These are phyloP conservation scores for Ophiosphaerella narmari DNA, from an alignment of 2,329 filamentous ascomycete genomes.

Conservation along the genomic window DNA sequence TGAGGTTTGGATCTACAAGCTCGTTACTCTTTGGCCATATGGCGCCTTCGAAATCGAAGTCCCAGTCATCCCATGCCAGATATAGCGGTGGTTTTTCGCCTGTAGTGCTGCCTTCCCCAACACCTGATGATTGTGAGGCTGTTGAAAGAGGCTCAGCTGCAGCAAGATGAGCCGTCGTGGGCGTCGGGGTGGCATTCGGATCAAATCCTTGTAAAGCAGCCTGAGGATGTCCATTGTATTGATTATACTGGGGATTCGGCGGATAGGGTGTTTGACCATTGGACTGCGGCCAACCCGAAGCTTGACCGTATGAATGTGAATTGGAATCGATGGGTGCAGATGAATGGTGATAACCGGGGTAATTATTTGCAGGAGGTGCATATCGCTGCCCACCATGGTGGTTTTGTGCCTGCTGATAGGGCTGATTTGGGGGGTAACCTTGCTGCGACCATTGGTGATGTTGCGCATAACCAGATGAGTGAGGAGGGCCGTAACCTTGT, in stretches of 20 bases:
- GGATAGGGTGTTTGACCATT: constrained; percentile 21
- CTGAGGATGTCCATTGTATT: constrained; percentile 15
- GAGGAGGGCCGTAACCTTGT: constrained; percentile 30
- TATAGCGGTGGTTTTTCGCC: constrained; percentile 37
- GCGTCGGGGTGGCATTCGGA: constrained; percentile 36
- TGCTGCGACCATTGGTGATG: constrained; percentile 35
- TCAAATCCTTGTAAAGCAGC: constrained; percentile 18
- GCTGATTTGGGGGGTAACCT: constrained; percentile 26
- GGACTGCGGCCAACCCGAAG: constrained; percentile 26
- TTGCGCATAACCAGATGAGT: constrained; percentile 23
- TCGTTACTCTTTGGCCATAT: constrained; percentile 53
- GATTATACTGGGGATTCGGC: constrained; percentile 17
- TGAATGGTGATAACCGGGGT: constrained; percentile 26
- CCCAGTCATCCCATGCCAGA: constrained; percentile 47
- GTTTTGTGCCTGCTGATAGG: constrained; percentile 24
- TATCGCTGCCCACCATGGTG: constrained; percentile 30
- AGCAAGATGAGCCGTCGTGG: constrained; percentile 25
- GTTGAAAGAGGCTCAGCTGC: constrained; percentile 14
- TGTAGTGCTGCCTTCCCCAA: constrained; percentile 18
- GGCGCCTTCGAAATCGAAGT: constrained; percentile 51
- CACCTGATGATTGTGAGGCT: constrained; percentile 17
- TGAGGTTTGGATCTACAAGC: constrained; percentile 50
- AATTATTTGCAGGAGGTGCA: constrained; percentile 19
- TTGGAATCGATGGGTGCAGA: constrained; percentile 23
- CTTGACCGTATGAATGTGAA: constrained; percentile 31